Percentiles rank a stretch among this genome's conserved stretches.
Conservation (phyloP, 805 yeast genomes). For the Cyberlindnera meyerae region DNA sequence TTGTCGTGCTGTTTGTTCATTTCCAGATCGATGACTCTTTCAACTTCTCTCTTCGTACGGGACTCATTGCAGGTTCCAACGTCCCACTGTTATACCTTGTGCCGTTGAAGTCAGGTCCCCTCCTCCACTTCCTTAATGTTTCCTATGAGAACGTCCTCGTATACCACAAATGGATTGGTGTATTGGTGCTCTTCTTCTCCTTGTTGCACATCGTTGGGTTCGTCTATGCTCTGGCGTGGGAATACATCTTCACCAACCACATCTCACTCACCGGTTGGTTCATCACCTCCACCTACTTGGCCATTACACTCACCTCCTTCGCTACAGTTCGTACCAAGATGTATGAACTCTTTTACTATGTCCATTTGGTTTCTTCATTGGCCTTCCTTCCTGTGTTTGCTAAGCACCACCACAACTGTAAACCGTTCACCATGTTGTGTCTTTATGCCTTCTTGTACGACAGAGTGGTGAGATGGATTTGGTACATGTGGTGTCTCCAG, state of each 20-base stretch:
- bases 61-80: constrained; percentile 24
- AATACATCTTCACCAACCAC: constrained; percentile 9
- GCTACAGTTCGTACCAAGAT: constrained; percentile 11
- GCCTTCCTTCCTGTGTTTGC: constrained; percentile 24
- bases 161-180: constrained; percentile 24
- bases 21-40: constrained; percentile 23
- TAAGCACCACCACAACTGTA: constrained; percentile 24
- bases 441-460: constrained; percentile 16
- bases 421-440: constrained; percentile 20
- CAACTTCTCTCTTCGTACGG: constrained; percentile 23
- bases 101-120: constrained; percentile 24
- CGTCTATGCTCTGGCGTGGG: constrained; percentile 19
- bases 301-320: constrained; percentile 14
- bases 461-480: constrained; percentile 15
- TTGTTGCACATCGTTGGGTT: constrained; percentile 18
- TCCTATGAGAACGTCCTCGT: constrained; percentile 23
- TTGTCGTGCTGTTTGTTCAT: constrained; percentile 11
- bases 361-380: constrained; percentile 17
- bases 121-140: constrained; percentile 14
- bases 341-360: constrained; percentile 22
- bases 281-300: constrained; percentile 8
- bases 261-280: constrained; percentile 17
- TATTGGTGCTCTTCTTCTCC: constrained; percentile 16
- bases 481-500: constrained; percentile 15
- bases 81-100: constrained; percentile 24